Conservation (phyloP, 2,329 filamentous ascomycete genomes). For the Colletotrichum aenigma region DNA sequence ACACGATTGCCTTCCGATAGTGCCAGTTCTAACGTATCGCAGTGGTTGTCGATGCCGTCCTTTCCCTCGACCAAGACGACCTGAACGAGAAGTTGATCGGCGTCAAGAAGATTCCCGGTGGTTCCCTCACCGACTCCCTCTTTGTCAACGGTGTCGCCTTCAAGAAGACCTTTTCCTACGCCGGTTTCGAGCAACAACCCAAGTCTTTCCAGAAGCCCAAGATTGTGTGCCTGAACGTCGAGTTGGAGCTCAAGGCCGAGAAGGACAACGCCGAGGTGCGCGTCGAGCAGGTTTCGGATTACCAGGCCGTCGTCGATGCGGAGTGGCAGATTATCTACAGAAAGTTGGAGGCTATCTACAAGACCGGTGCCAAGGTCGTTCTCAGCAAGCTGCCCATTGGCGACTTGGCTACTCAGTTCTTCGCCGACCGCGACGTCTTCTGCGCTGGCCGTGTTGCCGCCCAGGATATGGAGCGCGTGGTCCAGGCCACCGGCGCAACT, state of each 20-base stretch:
- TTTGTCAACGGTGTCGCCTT: conserved; percentile 99
- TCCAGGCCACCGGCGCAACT: conserved; percentile 90
- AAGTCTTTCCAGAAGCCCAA: conserved; percentile 94
- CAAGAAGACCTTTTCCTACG: conserved; percentile 99
- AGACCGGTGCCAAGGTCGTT: conserved; percentile 96
- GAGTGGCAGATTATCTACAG: conserved; percentile 99
- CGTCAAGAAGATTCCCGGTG: conserved; percentile 97
- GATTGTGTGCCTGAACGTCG: conserved; percentile 97
- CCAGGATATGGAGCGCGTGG: conserved; percentile 95
- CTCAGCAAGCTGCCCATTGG: conserved; percentile 97
- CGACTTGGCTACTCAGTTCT: conserved; percentile 96
- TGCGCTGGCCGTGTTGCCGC: conserved; percentile 91
- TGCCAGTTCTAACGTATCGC: conserved; percentile 6
- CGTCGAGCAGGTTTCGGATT: conserved; percentile 97
- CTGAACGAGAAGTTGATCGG: conserved; percentile 98
- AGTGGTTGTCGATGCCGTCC: conserved; percentile 98
- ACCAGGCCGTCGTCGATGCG: conserved; percentile 98
- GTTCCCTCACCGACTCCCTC: conserved; percentile 92
- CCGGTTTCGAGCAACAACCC: conserved; percentile 98
- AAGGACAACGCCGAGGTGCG: conserved; percentile 99
- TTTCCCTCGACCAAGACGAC: conserved; percentile 94
- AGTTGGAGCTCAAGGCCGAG: conserved; percentile 97
- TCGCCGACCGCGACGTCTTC: conserved; percentile 97
- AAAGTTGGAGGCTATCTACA: conserved; percentile 93
- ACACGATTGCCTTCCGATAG: no score